Conservation (phyloP, 441 rosid genomes). For the Oxalis stricta region DNA sequence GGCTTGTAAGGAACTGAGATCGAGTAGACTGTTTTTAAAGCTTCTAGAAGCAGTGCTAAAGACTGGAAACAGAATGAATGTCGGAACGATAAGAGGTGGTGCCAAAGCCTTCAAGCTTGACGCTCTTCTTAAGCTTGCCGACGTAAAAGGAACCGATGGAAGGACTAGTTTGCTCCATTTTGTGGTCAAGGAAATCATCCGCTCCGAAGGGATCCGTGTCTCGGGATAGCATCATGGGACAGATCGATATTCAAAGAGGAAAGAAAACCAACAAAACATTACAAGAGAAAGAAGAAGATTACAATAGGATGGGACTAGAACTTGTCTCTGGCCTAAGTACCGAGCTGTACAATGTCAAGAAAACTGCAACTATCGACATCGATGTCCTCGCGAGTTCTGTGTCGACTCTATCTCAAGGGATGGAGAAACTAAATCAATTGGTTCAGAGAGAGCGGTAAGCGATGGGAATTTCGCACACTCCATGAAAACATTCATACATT, state of each 20-base stretch:
- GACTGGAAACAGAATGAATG: constrained; percentile 91
- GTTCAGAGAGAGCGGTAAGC: constrained; percentile 31
- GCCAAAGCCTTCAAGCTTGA: constrained; percentile 93
- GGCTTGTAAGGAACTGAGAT: constrained; percentile 91
- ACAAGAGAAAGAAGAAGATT: constrained; percentile 77
- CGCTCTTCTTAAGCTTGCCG: constrained; percentile 80
- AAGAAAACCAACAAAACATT: constrained; percentile 38
- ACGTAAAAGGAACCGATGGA: constrained; percentile 86
- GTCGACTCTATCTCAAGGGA: constrained; percentile 55
- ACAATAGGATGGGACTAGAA: constrained; percentile 82
- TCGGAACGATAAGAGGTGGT: constrained; percentile 89
- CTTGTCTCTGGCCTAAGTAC: constrained; percentile 70
- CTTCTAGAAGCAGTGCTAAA: constrained; percentile 86
- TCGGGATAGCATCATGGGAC: constrained; percentile 89
- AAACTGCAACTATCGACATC: constrained; percentile 73
- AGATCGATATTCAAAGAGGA: constrained; percentile 52
- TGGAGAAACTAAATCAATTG: constrained; percentile 36
- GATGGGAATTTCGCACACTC: constrained; percentile 31
- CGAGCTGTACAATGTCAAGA: constrained; percentile 82
- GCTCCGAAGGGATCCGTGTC: constrained; percentile 80
- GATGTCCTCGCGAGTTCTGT: constrained; percentile 82
- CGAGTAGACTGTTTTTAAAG: constrained; percentile 78
- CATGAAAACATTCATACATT: constrained; percentile 43
- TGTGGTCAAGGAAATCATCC: constrained; percentile 78
- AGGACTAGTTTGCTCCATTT: constrained; percentile 84